Base-by-base conservation (phyloP, 1,284 basidiomycete genomes). In the Schizopora paradoxa region DNA sequence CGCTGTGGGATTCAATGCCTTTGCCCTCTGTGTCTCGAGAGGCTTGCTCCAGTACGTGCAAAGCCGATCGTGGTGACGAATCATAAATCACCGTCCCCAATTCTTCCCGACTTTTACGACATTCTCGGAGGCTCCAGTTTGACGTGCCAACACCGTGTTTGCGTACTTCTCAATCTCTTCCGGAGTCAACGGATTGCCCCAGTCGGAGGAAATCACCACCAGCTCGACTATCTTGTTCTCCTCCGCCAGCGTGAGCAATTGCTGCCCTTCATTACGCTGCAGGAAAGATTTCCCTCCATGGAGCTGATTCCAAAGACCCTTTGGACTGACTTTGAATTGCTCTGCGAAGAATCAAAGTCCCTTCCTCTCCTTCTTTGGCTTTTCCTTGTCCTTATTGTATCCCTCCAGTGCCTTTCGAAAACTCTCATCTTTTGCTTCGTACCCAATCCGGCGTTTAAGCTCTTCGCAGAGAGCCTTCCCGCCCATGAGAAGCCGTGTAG, bases 31-130 rank as follows among this genome's bases (percentile, higher is more conserved):
- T n/a, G 53, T 56, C 25, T 60, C 64, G 5, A 66, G 52, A 11
- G 54, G 50, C 32, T 54, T 58, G 16, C 50, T 47, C 61, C 60
- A 63, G 41, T 58, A 59, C 18, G 57, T 59, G 39, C 54, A 48
- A 11, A 59, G 21, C 28, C 44, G 16, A 13, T 58, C 36, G 18
- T 34, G 25, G 33, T 58, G 46, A 11, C 47, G 18, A 5, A 36
- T 32, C 11, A 57, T 25, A 25, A 54, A 54, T 3, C 41, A 14
- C 7, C 25, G n/a, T 11, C 48, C 32, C 45, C 48, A 57, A 14
- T 51, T 46, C 13, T 43, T 26, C 1, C 54, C 52, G 11, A 51
- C 40, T 10, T 43, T 26, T 1, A 52, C 52, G 11, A 51, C 40
- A 1, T 25, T 34, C 6, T 29, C 23, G 32, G 19, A 45, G 22